Evolutionary conservation across 2,329 filamentous ascomycete species (phyloP).

Genomic region (Penicillium sp.): DNA sequence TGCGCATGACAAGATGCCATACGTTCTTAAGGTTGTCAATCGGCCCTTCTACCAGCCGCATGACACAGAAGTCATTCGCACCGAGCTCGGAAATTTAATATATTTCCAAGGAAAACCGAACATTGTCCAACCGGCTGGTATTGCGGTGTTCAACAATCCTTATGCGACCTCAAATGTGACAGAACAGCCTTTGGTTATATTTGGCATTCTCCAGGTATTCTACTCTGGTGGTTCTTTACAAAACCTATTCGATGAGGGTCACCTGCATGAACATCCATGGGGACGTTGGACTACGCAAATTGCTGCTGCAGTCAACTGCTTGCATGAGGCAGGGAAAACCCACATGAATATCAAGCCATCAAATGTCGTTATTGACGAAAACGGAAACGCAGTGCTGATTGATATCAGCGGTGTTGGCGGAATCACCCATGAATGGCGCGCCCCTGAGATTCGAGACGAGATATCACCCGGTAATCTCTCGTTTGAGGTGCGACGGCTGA

Average conservation of each 20-base stretch:
- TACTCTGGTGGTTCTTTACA: slow-evolving; percentile 14
- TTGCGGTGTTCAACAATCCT: slow-evolving; percentile 9
- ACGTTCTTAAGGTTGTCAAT: slow-evolving; percentile 14
- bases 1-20: too few relatives aligned
- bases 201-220: slow-evolving; percentile 15
- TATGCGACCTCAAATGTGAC: slow-evolving; percentile 2
- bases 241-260: slow-evolving; percentile 1
- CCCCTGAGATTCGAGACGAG: slow-evolving; percentile 15
- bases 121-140: slow-evolving; percentile 14
- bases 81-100: slow-evolving; percentile 13
- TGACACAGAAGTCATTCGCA: slow-evolving; percentile 12
- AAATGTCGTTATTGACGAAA: slow-evolving; percentile 15
- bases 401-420: slow-evolving; percentile 16
- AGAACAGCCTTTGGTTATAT: slow-evolving; percentile 7
- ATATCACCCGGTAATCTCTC: too few relatives aligned
- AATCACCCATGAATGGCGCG: slow-evolving; percentile 12
- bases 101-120: slow-evolving; percentile 10
- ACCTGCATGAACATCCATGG: background rate
- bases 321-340: slow-evolving; percentile 8
- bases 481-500: too few relatives aligned
- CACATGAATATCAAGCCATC: slow-evolving; percentile 19
- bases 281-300: slow-evolving; percentile 11
- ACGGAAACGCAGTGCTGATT: slow-evolving; percentile 15
- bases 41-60: slow-evolving; percentile 12
- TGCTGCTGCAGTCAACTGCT: slow-evolving; percentile 4